Conservation (phyloP, 1,284 basidiomycete species). For the Ganoderma multipileum region DNA sequence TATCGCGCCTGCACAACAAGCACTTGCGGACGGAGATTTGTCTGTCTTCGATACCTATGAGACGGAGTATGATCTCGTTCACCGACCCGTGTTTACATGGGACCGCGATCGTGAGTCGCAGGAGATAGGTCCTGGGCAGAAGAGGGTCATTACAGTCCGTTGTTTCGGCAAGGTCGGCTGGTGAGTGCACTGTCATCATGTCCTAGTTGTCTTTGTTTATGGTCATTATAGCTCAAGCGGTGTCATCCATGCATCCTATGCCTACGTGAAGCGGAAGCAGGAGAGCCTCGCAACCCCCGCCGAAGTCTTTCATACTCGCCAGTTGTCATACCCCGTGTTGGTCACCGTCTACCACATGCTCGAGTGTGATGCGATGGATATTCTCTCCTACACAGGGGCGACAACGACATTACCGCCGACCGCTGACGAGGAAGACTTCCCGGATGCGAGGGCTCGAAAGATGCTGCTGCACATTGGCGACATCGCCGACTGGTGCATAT, state of each 20-base stretch:
- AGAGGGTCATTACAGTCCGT: constrained; percentile 69
- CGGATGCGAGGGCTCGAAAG: constrained; percentile 36
- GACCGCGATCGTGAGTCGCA: constrained; percentile 57
- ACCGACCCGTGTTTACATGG: constrained; percentile 87
- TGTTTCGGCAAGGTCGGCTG: constrained; percentile 93
- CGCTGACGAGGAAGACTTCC: constrained; percentile 26
- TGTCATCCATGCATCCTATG: constrained; percentile 85
- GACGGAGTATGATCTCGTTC: constrained; percentile 83
- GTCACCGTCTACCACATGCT: constrained; percentile 95
- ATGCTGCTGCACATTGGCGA: constrained; percentile 52
- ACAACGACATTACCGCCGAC: constrained; percentile 31
- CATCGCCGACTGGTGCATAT: constrained; percentile 79
- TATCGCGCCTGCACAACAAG: constrained; percentile 75
- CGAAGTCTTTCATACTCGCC: constrained; percentile 81
- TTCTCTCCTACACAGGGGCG: constrained; percentile 67
- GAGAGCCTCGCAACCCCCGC: constrained; percentile 43
- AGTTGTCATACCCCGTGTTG: constrained; percentile 83
- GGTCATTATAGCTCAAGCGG: constrained; percentile 68
- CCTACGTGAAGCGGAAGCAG: constrained; percentile 61
- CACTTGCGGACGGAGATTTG: constrained; percentile 81
- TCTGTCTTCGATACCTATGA: constrained; percentile 90
- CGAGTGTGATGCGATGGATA: constrained; percentile 82
- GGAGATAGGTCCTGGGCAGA: constrained; percentile 75
- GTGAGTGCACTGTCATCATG: constrained; percentile 51
- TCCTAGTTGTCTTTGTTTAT: constrained; percentile 1